Evolutionary conservation across 306 rosid genomes (phyloP), one percentile per base, ranked within the genome.

Genomic region (Coriaria nepalensis): DNA sequence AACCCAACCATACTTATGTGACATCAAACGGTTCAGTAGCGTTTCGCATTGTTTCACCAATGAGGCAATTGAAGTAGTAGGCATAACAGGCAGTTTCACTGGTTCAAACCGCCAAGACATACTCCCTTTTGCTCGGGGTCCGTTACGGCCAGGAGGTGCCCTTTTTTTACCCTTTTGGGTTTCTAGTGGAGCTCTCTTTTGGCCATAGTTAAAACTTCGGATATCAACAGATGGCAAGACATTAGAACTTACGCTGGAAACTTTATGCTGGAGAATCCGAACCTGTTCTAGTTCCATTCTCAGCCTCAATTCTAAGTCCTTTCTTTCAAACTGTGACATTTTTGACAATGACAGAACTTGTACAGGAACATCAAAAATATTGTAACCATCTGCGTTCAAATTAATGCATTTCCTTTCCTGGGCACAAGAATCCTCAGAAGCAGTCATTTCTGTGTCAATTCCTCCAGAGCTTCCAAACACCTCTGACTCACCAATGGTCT

Each of bases 401-500:
- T 82, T 62, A 56, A 71, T 37, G 47, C 73, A 46, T 46, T 78
- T 88, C 81, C 80, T 70, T 55, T 74, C 84, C 0, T 72, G 82
- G 6, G 80, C 93, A 61, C 55, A 65, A 4, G 95, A 78, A 72
- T 68, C 93, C 4, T 72, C 90, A 0, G 80, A 77, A 5, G 72
- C 83, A 5, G 71, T 55, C 52, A 61, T 37, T 56, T 77, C 86
- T 4, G 63, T 57, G 9, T 87, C 93, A 53, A 84, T 65, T 43
- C 83, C 64, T 48, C 85, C 93, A 1, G 79, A 81, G 67, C 83
- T 74, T 43, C 93, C 93, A 62, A 84, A 72, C 54, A 93, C 97
- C 40, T 88, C 95, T 2, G 95, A 83, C 60, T 88, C 97, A 42
- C 86, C 95, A 69, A 78, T 69, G 9, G 93, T 84, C 70, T 74